Base-by-base conservation (phyloP, 2,329 filamentous ascomycete genomes). In the Sarocladium oryzae region DNA sequence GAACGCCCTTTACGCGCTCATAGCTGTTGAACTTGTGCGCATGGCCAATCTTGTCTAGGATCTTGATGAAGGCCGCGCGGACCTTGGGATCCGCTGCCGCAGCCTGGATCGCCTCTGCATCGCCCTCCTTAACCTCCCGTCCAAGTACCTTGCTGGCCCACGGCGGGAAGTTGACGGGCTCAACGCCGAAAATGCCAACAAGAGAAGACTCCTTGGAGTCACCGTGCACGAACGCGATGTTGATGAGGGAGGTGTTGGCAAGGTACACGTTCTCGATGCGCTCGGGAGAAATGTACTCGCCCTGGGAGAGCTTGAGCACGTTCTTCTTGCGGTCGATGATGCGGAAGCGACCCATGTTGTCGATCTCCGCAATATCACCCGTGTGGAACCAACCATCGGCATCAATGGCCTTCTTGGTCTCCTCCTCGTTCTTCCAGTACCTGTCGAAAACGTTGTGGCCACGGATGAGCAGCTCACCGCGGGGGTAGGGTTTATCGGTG, bases 321-420 rank as follows among this genome's bases (percentile, higher is more conserved):
- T 97, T 97, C 86, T 99, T 99, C 72, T 90, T 86, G 61, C 93
- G 90, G 69, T 99, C 93, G 61, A 99, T 86, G 69, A 99, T 95
- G 69, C 82, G 84, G 75, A 97, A 86, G 54, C 91, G 88, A 55
- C 93, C 93, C 63, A 88, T 69, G 58, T 84, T 83, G 68, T 99
- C 93, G 21, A 99, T 77, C 56, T 84, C 81, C 63, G 84, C 89
- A 57, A 99, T 92, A 62, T 99, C 93, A 51, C 93, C 93, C 0
- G 90, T 96, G 66, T 88, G 87, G 80, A 99, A 97, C 93, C 93
- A 99, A 55, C 93, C 93, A 57, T 96, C 90, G 28, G 85, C 74
- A 8, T 92, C 89, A 41, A 97, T 75, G 0, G 85, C 77, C 70
- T 93, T 93, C 53, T 75, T 71, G 1, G 92, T 97, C 76, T 96